Evolutionary conservation across 2,329 filamentous ascomycete genomes (phyloP), one percentile per base, ranked within the genome.

Genomic region (Sphaerulina populicola): DNA sequence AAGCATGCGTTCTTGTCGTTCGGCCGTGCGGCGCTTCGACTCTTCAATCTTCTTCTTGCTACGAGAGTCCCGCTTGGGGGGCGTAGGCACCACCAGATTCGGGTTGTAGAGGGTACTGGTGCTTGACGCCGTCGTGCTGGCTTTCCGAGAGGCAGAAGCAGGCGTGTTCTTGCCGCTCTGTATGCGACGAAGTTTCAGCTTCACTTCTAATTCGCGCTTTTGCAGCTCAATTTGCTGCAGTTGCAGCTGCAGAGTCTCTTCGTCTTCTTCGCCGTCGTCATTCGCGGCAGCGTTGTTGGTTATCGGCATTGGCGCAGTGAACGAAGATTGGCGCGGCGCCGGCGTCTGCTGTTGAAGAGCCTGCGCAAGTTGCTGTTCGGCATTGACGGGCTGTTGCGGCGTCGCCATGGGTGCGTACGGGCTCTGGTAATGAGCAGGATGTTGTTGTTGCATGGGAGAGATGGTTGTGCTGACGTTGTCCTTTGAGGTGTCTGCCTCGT

Each of bases 41-140:
- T 68, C 65, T 41, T 68, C 64, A 36, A 67, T 66, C 57, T 68
- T 68, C 56, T 66, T 68, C 56, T 68, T 68, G 53, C 63, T 66
- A 36, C 65, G 57, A 21, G 64, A 67, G 49, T 68, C 66, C 12
- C 66, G 60, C 50, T 67, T 66, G 6, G 61, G 61, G 31, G 54
- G 57, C 9, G 54, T 57, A 10, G 63, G 60, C n/a, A 57, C 56
- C 14, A 50, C 53, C 35, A 59, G 44, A 23, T 57, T 46, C 8
- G 62, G 58, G 44, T 64, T 57, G 55, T 59, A 63, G 30, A 62
- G 55, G 3, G 55, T 44, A 39, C 53, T 54, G 27, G 50, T 54
- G 21, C 51, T 47, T 33, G 51, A 46, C 45, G 47, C 54, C 4
- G 63, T 52, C 30, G 55, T 57, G 10, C 50, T 42, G 7, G 49